phyloP scores from a whole-genome alignment of 2,329 filamentous ascomycete species.

The Sporothrix luriei region DNA sequence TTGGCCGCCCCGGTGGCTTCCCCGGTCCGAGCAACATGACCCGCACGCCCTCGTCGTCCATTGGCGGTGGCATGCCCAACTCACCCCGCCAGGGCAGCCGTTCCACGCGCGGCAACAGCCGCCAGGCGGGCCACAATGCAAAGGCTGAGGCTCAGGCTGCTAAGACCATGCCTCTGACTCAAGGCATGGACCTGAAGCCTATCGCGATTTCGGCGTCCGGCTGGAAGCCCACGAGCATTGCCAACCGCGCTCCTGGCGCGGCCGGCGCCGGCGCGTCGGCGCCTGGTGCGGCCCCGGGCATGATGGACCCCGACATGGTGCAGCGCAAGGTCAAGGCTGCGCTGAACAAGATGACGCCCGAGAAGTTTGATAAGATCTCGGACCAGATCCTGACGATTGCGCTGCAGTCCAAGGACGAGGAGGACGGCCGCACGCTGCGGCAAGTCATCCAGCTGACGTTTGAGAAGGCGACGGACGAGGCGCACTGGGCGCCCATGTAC shows the following conservation, averaged over 20 bases:
- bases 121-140: slow-evolving; percentile 55
- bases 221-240: slow-evolving; percentile 84
- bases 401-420: slow-evolving; percentile 90
- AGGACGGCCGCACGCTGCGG: slow-evolving; percentile 88
- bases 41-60: slow-evolving; percentile 61
- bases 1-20: slow-evolving; percentile 64
- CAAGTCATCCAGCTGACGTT: slow-evolving; percentile 99
- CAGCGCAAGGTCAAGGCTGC: slow-evolving; percentile 98
- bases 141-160: slow-evolving; percentile 69
- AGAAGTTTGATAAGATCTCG: slow-evolving; percentile 96
- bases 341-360: slow-evolving; percentile 99
- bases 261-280: slow-evolving; percentile 44
- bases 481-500: slow-evolving; percentile 98
- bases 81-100: slow-evolving; percentile 71
- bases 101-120: slow-evolving; percentile 65
- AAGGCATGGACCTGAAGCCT: slow-evolving; percentile 77
- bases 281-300: slow-evolving; percentile 45
- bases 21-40: slow-evolving; percentile 65
- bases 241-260: slow-evolving; percentile 46
- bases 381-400: slow-evolving; percentile 92
- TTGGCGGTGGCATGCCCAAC: slow-evolving; percentile 62
- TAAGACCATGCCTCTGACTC: slow-evolving; percentile 90
- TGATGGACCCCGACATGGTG: slow-evolving; percentile 87
- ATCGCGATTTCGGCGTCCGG: slow-evolving; percentile 72
- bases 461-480: slow-evolving; percentile 97